These are phyloP conservation scores for Fusarium sarcochroum DNA, from an alignment of 2,329 filamentous ascomycete species.

Conservation along the genomic window DNA sequence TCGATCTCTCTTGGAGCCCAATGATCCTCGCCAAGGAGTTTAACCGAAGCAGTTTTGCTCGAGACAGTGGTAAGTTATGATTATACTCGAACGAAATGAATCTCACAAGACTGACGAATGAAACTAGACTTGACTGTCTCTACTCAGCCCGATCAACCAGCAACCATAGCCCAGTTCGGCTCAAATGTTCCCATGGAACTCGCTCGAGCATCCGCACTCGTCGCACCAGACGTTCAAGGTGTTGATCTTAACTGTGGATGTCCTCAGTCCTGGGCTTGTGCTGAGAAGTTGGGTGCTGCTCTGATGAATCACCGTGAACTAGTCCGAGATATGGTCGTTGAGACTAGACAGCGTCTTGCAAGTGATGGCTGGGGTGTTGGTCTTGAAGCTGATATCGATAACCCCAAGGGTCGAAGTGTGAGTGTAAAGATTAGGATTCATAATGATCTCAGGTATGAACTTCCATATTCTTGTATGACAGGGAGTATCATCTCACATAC, in stretches of 20 bases:
- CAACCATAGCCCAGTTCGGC: conserved; percentile 78
- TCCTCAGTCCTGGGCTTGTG: conserved; percentile 80
- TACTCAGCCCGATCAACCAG: conserved; percentile 64
- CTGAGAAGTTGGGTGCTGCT: conserved; percentile 76
- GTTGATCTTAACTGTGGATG: conserved; percentile 82
- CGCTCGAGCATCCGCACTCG: conserved; percentile 72
- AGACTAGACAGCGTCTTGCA: conserved; percentile 66
- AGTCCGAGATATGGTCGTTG: conserved; percentile 75
- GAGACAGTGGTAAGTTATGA: conserved; percentile 69
- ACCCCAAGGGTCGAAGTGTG: conserved; percentile 67
- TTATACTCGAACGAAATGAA: fast-evolving
- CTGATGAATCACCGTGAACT: conserved; percentile 75
- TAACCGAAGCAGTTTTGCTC: conserved; percentile 71
- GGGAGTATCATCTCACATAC: neutral
- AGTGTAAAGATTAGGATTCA: conserved; percentile 81
- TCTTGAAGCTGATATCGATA: conserved; percentile 59
- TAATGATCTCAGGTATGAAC: conserved; percentile 67
- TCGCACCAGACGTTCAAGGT: conserved; percentile 73
- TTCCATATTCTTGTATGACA: neutral
- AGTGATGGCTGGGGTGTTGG: conserved; percentile 68
- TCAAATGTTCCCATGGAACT: conserved; percentile 73
- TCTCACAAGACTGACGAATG: neutral
- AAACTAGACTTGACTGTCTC: conserved; percentile 72
- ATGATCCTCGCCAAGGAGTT: conserved; percentile 81
- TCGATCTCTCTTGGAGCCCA: conserved; percentile 78